Evolutionary conservation across 306 rosid species (phyloP).

Genomic region (Betula pendula): DNA sequence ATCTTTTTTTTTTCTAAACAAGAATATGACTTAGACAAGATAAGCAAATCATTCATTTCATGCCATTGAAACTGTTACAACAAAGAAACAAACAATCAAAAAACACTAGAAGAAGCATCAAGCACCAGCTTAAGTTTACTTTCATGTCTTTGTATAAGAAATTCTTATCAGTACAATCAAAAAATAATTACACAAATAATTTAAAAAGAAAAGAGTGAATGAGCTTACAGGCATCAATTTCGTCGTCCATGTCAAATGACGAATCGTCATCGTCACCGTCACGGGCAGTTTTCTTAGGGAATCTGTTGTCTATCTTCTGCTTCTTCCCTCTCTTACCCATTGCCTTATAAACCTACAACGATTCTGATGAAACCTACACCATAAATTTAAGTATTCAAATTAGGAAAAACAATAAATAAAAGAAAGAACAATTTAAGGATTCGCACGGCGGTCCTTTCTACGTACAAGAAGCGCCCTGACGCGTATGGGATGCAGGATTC

Average conservation of each 20-base stretch:
- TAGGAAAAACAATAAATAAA: background rate
- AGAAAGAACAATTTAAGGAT: no score
- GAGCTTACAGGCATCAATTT: conserved; percentile 76
- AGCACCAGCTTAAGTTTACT: background rate
- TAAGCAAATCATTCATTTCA: background rate
- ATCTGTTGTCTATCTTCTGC: conserved; percentile 38
- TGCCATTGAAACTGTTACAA: background rate
- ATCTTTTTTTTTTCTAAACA: background rate
- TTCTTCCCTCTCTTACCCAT: conserved; percentile 69
- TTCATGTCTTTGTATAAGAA: background rate
- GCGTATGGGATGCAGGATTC: no score
- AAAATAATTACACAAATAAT: background rate
- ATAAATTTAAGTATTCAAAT: background rate
- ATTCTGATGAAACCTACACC: background rate
- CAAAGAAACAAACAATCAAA: background rate
- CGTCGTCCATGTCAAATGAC: conserved; percentile 72
- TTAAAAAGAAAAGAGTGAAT: background rate
- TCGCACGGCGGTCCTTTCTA: no score
- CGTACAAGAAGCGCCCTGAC: no score
- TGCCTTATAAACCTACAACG: background rate
- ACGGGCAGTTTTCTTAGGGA: conserved; percentile 30
- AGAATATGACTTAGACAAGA: background rate
- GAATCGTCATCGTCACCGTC: conserved; percentile 19
- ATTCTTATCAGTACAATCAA: background rate
- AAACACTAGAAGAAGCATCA: background rate